Conservation (phyloP, 306 rosid genomes). For the Vigna reflexopilosa region DNA sequence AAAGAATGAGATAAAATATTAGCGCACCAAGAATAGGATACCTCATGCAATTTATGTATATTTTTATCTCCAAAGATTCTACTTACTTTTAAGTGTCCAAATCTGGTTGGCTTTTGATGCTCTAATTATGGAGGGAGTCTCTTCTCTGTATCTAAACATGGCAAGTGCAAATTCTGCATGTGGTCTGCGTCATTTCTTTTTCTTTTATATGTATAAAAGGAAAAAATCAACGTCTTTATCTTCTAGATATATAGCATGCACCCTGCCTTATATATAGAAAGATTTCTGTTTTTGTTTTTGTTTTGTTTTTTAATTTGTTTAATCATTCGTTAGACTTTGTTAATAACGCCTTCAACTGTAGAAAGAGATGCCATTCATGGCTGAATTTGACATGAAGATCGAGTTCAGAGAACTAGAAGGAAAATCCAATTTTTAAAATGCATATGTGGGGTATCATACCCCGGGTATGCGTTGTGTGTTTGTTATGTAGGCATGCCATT, state of each 20-base stretch:
- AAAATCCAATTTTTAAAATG: not conserved
- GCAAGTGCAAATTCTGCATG: conserved; percentile 14
- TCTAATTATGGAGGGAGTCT: conserved; percentile 43
- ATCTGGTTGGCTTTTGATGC: conserved; percentile 44
- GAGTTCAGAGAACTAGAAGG: not conserved
- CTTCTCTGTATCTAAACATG: conserved; percentile 17
- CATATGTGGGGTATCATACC: too few relatives aligned
- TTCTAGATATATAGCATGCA: conserved; percentile 25
- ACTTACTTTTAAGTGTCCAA: conserved; percentile 38
- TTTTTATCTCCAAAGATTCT: conserved; percentile 29
- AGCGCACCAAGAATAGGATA: conserved; percentile 38
- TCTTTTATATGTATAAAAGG: not conserved
- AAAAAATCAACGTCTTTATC: conserved; percentile 40
- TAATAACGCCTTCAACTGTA: not conserved
- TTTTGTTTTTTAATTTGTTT: conserved; percentile 8
- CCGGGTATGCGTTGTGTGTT: not conserved
- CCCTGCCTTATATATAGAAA: conserved; percentile 30
- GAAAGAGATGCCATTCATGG: conserved; percentile 2
- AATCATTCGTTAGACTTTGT: not conserved
- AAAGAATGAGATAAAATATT: not conserved
- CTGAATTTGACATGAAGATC: not conserved
- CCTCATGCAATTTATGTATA: conserved; percentile 20
- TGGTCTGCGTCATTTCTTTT: conserved; percentile 1
- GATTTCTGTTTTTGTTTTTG: not conserved
- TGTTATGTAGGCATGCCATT: too few relatives aligned